These are phyloP conservation scores for Lyophyllum decastes DNA, from an alignment of 768 basidiomycete species.

Conservation along the genomic window DNA sequence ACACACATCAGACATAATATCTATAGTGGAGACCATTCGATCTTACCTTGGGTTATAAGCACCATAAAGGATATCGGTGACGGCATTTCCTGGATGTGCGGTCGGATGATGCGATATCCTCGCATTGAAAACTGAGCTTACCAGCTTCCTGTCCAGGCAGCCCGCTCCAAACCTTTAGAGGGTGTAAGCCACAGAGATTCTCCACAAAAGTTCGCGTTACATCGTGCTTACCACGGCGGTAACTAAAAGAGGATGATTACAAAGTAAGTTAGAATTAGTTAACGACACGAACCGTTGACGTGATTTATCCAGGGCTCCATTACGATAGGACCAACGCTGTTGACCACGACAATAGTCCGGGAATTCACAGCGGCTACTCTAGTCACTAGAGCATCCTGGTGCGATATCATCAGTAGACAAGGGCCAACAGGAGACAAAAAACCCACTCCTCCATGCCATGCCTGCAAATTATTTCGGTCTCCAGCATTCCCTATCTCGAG, in stretches of 20 bases:
- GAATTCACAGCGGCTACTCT: constrained; percentile 55
- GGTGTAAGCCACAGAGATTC: neutral
- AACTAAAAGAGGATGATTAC: constrained; percentile 19
- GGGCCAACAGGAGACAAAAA: neutral
- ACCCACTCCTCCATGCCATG: constrained; percentile 52
- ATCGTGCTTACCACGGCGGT: constrained; percentile 35
- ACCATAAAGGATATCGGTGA: constrained; percentile 63
- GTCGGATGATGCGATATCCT: neutral
- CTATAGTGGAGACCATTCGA: neutral
- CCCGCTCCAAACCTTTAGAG: constrained; percentile 48
- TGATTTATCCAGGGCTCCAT: constrained; percentile 61
- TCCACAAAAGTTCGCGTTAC: neutral
- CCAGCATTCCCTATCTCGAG: constrained; percentile 45
- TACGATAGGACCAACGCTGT: constrained; percentile 62
- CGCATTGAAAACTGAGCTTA: constrained; percentile 9
- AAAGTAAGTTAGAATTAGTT: neutral
- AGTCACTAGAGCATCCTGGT: constrained; percentile 46
- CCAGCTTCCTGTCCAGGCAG: constrained; percentile 68
- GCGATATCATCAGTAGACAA: neutral
- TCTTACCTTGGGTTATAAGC: constrained; percentile 57
- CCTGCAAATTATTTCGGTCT: constrained; percentile 51
- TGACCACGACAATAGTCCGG: constrained; percentile 67
- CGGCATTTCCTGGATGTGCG: constrained; percentile 44
- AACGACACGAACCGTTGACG: constrained; percentile 38
- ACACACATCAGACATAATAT: neutral